These are phyloP conservation scores for Peronospora destructor DNA, from an alignment of 352 stramenopile species.

Conservation along the genomic window DNA sequence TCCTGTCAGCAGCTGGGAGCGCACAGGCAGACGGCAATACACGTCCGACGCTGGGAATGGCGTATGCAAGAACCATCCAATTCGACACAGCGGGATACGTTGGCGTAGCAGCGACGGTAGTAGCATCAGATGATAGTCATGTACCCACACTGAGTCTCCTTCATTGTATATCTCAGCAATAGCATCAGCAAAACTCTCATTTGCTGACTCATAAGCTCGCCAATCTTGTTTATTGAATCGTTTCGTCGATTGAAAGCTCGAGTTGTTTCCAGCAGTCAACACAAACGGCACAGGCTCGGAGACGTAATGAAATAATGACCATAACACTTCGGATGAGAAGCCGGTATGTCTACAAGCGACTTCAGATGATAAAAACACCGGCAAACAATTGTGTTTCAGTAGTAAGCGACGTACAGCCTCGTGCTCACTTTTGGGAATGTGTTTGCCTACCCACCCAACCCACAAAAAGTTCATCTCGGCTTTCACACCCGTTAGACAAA, in stretches of 20 bases:
- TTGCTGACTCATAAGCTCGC: constrained; percentile 84
- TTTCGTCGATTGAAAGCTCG: constrained; percentile 50
- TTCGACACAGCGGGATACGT: constrained; percentile 60
- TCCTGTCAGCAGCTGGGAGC: constrained; percentile 62
- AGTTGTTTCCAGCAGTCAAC: constrained; percentile 29
- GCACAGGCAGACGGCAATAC: constrained; percentile 77
- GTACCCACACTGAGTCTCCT: constrained; percentile 84
- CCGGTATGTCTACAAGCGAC: constrained; percentile 79
- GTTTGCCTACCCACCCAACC: constrained; percentile 86
- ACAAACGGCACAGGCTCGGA: constrained; percentile 57
- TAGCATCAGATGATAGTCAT: constrained; percentile 89
- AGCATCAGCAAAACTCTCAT: constrained; percentile 79
- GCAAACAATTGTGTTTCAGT: constrained; percentile 82
- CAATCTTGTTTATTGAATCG: constrained; percentile 87
- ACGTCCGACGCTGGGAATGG: constrained; percentile 84
- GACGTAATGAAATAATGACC: constrained; percentile 88
- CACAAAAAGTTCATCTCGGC: constrained; percentile 74
- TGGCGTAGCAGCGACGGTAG: constrained; percentile 78
- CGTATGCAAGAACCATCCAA: constrained; percentile 87
- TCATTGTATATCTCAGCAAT: constrained; percentile 85
- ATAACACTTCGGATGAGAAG: constrained; percentile 89
- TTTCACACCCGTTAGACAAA: constrained; percentile 64
- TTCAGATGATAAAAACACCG: constrained; percentile 80
- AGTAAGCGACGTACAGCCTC: constrained; percentile 63
- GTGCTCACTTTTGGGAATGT: constrained; percentile 78